A percentile compares a stretch with the other conserved stretches of the same genome.
Conservation (phyloP, 2,329 filamentous ascomycete species). For the Polychaeton citri region DNA sequence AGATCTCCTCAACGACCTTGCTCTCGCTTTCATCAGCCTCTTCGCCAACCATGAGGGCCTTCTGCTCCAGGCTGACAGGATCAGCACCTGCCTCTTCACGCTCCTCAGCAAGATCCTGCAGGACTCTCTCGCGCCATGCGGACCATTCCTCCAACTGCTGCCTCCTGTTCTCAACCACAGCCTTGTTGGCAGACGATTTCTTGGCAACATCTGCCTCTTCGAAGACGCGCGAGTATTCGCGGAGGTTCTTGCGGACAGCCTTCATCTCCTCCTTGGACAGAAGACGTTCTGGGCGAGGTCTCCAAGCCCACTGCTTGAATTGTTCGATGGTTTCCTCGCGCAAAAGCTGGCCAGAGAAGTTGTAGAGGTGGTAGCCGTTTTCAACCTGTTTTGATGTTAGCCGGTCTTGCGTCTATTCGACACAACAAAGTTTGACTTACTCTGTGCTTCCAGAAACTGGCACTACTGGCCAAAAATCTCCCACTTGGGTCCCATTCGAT, state of each 20-base stretch:
- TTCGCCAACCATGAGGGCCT: slow-evolving; percentile 40
- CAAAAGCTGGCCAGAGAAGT: slow-evolving; percentile 81
- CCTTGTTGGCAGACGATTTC: slow-evolving; percentile 84
- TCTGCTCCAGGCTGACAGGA: slow-evolving; percentile 48
- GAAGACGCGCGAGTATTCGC: slow-evolving; percentile 89
- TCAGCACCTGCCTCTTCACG: slow-evolving; percentile 54
- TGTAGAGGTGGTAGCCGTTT: slow-evolving; percentile 97
- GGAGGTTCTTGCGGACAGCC: slow-evolving; percentile 92
- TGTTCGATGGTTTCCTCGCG: slow-evolving; percentile 88
- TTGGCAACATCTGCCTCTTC: slow-evolving; percentile 91
- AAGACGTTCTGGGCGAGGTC: slow-evolving; percentile 79
- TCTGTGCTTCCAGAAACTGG: slow-evolving; percentile 87
- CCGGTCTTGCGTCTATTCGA: not conserved
- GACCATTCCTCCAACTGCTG: slow-evolving; percentile 78
- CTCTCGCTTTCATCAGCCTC: slow-evolving; percentile 34
- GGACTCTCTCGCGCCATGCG: slow-evolving; percentile 63
- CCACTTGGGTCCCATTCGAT: slow-evolving; percentile 97
- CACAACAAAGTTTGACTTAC: slow-evolving; percentile 43
- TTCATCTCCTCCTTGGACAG: slow-evolving; percentile 96
- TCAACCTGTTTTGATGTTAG: slow-evolving; percentile 58
- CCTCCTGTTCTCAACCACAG: slow-evolving; percentile 79
- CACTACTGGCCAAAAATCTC: slow-evolving; percentile 84
- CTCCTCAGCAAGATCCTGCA: slow-evolving; percentile 60
- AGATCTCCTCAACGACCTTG: slow-evolving; percentile 57
- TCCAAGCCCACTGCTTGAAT: slow-evolving; percentile 96